These are phyloP conservation scores for Apiotrichum montevideense DNA, from an alignment of 1,284 basidiomycete species.

Conservation along the genomic window DNA sequence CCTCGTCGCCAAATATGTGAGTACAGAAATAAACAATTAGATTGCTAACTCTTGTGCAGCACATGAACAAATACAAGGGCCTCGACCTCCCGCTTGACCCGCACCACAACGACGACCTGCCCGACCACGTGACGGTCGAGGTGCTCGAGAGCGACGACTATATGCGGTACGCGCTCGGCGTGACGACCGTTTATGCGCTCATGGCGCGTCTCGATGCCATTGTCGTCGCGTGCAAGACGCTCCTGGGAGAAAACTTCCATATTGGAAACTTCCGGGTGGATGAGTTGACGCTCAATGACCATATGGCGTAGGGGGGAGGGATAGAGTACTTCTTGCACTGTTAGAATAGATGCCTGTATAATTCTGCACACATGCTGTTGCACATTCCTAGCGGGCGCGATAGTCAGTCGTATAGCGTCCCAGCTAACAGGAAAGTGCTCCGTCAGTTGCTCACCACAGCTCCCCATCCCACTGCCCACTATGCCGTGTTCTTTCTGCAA, in stretches of 20 bases:
- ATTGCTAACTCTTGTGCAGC: constrained; percentile 4
- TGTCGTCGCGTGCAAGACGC: constrained; percentile 43
- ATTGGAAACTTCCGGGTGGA: constrained; percentile 22
- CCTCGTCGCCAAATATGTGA: constrained; percentile 65
- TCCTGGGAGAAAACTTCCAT: constrained; percentile 43
- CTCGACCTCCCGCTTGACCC: constrained; percentile 35
- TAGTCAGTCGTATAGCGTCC: no score
- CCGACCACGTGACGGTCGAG: constrained; percentile 40
- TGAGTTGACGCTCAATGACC: constrained; percentile 1
- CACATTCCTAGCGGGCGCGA: no score
- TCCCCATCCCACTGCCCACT: no score
- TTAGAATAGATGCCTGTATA: no score
- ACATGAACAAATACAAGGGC: constrained; percentile 35
- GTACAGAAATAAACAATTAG: constrained; percentile 3
- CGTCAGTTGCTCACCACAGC: no score
- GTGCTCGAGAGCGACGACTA: constrained; percentile 42
- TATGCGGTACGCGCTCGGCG: constrained; percentile 43
- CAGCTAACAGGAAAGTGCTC: no score
- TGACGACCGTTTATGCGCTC: constrained; percentile 42
- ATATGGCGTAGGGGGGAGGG: no score
- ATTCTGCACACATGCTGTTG: no score
- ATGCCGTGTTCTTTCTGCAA: constrained; percentile 1
- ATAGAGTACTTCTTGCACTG: no score
- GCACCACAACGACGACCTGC: constrained; percentile 30
- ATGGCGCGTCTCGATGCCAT: constrained; percentile 39